phyloP scores from a whole-genome alignment of 495 filamentous ascomycete species.

The Tirmania nivea region DNA sequence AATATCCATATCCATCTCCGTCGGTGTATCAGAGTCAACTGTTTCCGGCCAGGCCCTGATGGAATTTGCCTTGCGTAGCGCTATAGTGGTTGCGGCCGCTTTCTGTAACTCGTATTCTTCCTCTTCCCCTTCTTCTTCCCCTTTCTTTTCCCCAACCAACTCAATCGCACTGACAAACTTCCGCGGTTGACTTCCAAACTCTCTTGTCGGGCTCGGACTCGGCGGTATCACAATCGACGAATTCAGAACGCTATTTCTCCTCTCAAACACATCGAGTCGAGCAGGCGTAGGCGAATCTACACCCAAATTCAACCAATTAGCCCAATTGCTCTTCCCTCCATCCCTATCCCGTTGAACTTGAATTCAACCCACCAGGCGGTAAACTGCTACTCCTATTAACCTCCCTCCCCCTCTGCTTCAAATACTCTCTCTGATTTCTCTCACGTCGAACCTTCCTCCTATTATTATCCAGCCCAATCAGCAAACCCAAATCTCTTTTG shows the following conservation, averaged over 20 bases:
- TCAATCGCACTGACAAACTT: not conserved
- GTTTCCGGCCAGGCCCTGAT: not conserved
- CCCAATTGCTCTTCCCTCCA: not conserved
- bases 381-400: not conserved
- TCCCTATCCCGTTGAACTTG: not conserved
- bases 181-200: no score
- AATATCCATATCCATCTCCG: not conserved
- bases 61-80: not conserved
- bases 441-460: not conserved
- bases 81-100: not conserved
- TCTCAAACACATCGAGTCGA: no score
- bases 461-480: not conserved
- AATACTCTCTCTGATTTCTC: not conserved
- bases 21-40: not conserved
- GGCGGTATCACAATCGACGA: no score
- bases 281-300: no score
- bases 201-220: no score
- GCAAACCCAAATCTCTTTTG: not conserved
- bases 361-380: not conserved
- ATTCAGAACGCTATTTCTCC: no score
- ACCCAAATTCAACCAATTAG: no score
- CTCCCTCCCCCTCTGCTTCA: not conserved
- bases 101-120: not conserved
- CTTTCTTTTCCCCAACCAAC: not conserved
- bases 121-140: not conserved